Conservation (phyloP, 768 basidiomycete genomes). For the Boletus insuetus region DNA sequence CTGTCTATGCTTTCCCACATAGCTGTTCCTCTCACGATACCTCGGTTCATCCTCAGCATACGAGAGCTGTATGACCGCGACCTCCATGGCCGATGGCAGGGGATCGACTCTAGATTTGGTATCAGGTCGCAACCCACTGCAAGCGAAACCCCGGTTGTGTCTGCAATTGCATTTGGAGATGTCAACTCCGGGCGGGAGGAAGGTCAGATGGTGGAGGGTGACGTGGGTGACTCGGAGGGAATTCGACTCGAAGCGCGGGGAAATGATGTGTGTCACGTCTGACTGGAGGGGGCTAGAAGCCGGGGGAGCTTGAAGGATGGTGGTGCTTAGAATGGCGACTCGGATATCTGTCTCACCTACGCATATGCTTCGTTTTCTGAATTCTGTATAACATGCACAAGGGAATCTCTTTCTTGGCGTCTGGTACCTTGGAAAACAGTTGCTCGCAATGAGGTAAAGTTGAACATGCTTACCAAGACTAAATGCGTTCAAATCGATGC, state of each 20-base stretch:
- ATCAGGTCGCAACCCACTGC: neutral
- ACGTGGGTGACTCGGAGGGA: neutral
- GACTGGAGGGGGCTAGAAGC: too few relatives aligned
- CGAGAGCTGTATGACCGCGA: neutral
- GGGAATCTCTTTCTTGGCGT: too few relatives aligned
- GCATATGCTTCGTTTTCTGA: too few relatives aligned
- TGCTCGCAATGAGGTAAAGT: too few relatives aligned
- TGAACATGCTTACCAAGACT: too few relatives aligned
- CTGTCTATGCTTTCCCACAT: neutral
- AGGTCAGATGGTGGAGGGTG: neutral
- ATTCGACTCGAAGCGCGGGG: neutral
- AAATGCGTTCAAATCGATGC: too few relatives aligned
- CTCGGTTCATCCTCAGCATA: neutral
- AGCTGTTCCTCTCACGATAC: neutral
- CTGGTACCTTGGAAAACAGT: too few relatives aligned
- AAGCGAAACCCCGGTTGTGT: neutral
- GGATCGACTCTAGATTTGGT: neutral
- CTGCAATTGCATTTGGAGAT: neutral
- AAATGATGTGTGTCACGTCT: neutral
- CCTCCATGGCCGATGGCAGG: neutral
- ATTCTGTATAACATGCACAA: too few relatives aligned
- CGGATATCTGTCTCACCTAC: too few relatives aligned
- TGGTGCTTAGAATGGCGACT: too few relatives aligned
- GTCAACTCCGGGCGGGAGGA: neutral
- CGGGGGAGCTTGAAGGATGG: too few relatives aligned